Conservation (phyloP, 169 alveolate genomes). For the Cryptosporidium muris region DNA sequence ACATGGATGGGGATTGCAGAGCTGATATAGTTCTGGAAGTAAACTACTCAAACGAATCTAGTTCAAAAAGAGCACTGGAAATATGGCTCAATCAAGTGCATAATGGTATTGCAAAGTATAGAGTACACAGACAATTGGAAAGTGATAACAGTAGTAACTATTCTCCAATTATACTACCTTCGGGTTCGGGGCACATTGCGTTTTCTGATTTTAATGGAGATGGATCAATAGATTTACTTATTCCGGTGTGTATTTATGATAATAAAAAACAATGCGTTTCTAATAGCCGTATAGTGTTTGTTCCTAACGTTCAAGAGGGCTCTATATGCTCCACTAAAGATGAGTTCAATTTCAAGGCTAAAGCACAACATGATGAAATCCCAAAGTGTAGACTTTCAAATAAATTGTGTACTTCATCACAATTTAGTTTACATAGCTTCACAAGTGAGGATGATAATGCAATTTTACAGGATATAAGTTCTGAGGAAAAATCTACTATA, state of each 20-base stretch:
- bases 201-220: conserved; percentile 84
- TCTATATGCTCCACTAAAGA: conserved; percentile 7
- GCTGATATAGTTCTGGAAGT: conserved; percentile 83
- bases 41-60: conserved; percentile 57
- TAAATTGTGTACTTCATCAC: conserved; percentile 78
- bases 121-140: background rate
- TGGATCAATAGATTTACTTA: conserved; percentile 82
- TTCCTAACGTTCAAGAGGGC: conserved; percentile 56
- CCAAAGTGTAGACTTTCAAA: conserved; percentile 79
- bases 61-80: conserved; percentile 21
- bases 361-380: background rate
- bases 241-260: conserved; percentile 77
- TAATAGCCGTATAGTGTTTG: conserved; percentile 59
- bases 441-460: conserved; percentile 28
- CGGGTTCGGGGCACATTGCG: conserved; percentile 74
- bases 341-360: conserved; percentile 1
- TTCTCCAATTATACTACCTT: conserved; percentile 6
- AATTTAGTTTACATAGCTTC: conserved; percentile 74
- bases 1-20: conserved; percentile 86
- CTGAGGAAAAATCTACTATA: background rate
- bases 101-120: conserved; percentile 8
- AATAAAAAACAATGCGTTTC: conserved; percentile 30
- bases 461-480: conserved; percentile 26
- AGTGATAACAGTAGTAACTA: conserved; percentile 4
- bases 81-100: conserved; percentile 43